Conservation (phyloP, 139 green algal genomes). For the Bryopsis sp. region DNA sequence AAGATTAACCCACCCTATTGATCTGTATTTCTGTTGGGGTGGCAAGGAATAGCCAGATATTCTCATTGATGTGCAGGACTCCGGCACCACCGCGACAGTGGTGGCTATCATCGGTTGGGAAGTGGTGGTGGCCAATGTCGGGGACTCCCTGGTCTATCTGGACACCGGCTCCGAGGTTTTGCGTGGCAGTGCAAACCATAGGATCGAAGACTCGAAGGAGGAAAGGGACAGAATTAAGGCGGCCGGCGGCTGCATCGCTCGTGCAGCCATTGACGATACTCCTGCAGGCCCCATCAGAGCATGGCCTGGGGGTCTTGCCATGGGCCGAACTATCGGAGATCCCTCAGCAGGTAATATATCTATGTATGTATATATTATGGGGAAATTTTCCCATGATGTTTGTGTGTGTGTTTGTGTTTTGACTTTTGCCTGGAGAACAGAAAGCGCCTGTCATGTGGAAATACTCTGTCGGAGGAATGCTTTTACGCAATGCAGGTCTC, state of each 20-base stretch:
- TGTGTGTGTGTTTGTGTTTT: too few species aligned
- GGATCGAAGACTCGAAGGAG: conserved; percentile 51
- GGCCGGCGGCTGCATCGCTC: conserved; percentile 32
- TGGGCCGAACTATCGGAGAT: conserved; percentile 6
- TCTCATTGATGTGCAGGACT: conserved; percentile 6
- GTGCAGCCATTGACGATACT: background rate
- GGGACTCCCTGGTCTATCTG: background rate
- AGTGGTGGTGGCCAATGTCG: conserved; percentile 3
- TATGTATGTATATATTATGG: too few species aligned
- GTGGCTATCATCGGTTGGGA: conserved; percentile 34
- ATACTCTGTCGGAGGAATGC: too few species aligned
- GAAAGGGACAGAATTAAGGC: conserved; percentile 55
- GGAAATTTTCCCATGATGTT: too few species aligned
- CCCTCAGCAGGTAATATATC: background rate
- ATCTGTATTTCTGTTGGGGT: background rate
- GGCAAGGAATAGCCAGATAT: too few species aligned
- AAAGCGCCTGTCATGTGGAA: too few species aligned
- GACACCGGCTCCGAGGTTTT: conserved; percentile 46
- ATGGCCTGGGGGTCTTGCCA: conserved; percentile 8
- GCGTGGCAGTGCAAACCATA: conserved; percentile 56
- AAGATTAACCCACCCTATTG: background rate
- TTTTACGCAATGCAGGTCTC: too few species aligned
- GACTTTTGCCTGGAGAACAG: too few species aligned
- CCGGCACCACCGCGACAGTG: conserved; percentile 72
- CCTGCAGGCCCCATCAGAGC: background rate